Evolutionary conservation across 2,329 filamentous ascomycete genomes (phyloP).

Genomic region (Sclerotinia spermophila): DNA sequence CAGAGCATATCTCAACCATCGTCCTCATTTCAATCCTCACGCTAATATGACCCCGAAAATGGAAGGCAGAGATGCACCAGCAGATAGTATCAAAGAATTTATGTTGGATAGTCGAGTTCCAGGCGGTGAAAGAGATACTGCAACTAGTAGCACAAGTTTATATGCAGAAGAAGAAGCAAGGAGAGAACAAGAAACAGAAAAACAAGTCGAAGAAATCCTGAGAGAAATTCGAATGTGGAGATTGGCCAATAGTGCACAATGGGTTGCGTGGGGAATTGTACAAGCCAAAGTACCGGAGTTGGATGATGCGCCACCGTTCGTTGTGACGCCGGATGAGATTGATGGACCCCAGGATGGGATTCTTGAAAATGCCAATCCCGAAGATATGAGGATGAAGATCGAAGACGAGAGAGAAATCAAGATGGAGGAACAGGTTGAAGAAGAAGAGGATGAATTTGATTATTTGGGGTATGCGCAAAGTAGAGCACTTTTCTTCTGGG

Average conservation of each 20-base stretch:
- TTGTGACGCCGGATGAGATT: not conserved
- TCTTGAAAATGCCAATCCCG: not conserved
- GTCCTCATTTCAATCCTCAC: slow-evolving; percentile 58
- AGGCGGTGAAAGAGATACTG: not conserved
- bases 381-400: not conserved
- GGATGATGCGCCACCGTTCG: slow-evolving; percentile 19
- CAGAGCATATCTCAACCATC: slow-evolving; percentile 80
- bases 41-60: slow-evolving; percentile 40
- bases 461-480: slow-evolving; percentile 91
- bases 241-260: slow-evolving; percentile 79
- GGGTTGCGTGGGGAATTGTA: slow-evolving; percentile 95
- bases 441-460: slow-evolving; percentile 73
- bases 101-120: slow-evolving; percentile 74
- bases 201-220: slow-evolving; percentile 65
- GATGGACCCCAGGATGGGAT: slow-evolving; percentile 12
- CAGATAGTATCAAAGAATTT: slow-evolving; percentile 47
- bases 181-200: slow-evolving; percentile 61
- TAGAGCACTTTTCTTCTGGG: slow-evolving; percentile 90
- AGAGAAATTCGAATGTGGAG: slow-evolving; percentile 83
- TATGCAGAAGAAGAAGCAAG: slow-evolving; percentile 55
- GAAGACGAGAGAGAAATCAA: slow-evolving; percentile 20
- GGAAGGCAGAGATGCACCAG: slow-evolving; percentile 29
- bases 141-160: slow-evolving; percentile 43
- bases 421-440: slow-evolving; percentile 28
- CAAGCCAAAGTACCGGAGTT: slow-evolving; percentile 83